These are phyloP conservation scores for Hebeloma cylindrosporum DNA, from an alignment of 768 basidiomycete genomes.

Conservation along the genomic window DNA sequence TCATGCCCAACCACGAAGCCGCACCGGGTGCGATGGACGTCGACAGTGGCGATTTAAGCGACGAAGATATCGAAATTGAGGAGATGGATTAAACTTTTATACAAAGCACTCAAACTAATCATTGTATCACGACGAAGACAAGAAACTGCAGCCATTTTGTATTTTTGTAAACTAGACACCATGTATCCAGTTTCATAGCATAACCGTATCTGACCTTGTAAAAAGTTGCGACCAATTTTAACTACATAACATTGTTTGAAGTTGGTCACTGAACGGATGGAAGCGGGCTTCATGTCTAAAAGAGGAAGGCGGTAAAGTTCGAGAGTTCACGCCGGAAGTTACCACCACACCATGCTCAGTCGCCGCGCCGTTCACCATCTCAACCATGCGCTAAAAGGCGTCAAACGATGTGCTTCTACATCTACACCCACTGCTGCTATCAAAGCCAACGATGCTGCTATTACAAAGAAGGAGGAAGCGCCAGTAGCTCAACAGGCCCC, in stretches of 20 bases:
- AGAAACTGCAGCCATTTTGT: no score
- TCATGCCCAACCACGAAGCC: conserved; percentile 83
- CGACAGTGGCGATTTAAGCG: conserved; percentile 50
- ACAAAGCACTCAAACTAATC: not conserved
- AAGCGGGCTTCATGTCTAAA: conserved; percentile 17
- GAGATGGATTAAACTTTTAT: conserved; percentile 51
- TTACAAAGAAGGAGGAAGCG: conserved; percentile 20
- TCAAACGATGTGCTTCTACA: conserved; percentile 31
- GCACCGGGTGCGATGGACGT: conserved; percentile 59
- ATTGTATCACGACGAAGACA: not conserved
- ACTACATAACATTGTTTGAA: no score
- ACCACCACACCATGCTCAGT: conserved; percentile 38
- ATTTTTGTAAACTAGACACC: no score
- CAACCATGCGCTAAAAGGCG: conserved; percentile 27
- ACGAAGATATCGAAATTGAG: conserved; percentile 63
- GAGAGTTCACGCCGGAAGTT: conserved; percentile 11
- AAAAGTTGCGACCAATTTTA: no score
- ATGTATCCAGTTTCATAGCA: no score
- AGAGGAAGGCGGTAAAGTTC: conserved; percentile 13
- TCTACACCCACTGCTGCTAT: conserved; percentile 24
- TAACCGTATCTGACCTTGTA: no score
- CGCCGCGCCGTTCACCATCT: conserved; percentile 37
- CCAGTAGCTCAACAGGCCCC: conserved; percentile 67
- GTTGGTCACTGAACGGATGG: conserved; percentile 10
- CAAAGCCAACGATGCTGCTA: conserved; percentile 24